Percentiles rank a stretch among this genome's conserved stretches.
Conservation (phyloP, 1,139 yeast species). For the Nadsonia commutata region DNA sequence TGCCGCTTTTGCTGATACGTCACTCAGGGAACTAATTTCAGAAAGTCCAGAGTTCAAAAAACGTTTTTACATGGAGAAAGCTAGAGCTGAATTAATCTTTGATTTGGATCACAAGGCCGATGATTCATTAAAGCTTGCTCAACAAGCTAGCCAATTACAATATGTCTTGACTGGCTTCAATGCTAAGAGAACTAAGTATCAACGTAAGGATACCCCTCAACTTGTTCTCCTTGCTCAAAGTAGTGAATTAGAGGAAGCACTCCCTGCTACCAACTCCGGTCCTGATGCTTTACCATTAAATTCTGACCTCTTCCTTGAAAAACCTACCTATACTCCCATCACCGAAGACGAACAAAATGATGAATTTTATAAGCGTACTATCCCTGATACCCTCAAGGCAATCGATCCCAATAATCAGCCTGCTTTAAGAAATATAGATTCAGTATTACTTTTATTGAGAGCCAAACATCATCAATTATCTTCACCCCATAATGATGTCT, state of each 20-base stretch:
- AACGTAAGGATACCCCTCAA: conserved; percentile 53
- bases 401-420: conserved; percentile 82
- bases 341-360: conserved; percentile 21
- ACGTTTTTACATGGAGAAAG: conserved; percentile 45
- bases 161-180: conserved; percentile 73
- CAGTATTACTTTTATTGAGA: conserved; percentile 54
- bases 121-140: conserved; percentile 39
- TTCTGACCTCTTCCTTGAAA: conserved; percentile 70
- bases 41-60: conserved; percentile 15
- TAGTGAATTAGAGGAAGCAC: conserved; percentile 15
- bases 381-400: conserved; percentile 40
- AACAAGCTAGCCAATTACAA: conserved; percentile 39
- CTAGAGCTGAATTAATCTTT: conserved; percentile 39
- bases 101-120: conserved; percentile 45
- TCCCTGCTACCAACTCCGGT: conserved; percentile 28
- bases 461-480: conserved; percentile 51
- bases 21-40: conserved; percentile 12
- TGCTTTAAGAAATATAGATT: conserved; percentile 51
- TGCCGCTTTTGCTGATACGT: conserved; percentile 12
- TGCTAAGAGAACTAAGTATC: conserved; percentile 80
- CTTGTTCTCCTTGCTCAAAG: conserved; percentile 69
- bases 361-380: conserved; percentile 28
- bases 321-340: conserved; percentile 34
- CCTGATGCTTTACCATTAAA: conserved; percentile 38
- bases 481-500: conserved; percentile 51